A percentile compares a stretch with the other conserved stretches of the same genome.
Conservation (phyloP, 768 basidiomycete genomes). For the Panaeolus papilionaceus region DNA sequence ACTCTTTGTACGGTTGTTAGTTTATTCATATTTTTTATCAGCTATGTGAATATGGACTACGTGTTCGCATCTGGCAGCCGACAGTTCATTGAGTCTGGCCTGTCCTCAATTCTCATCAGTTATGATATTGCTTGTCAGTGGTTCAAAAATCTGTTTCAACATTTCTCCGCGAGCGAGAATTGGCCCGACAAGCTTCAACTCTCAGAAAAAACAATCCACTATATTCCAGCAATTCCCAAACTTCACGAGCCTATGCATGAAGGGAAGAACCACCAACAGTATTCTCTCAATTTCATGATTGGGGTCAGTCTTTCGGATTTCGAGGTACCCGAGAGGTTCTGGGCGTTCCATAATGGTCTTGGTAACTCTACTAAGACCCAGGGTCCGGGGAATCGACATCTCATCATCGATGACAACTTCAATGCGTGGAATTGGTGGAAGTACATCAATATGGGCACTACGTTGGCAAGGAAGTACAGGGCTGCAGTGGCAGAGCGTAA, state of each 20-base stretch:
- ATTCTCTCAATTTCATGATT: constrained; percentile 34
- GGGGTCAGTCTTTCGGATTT: constrained; percentile 37
- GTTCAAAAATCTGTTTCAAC: constrained; percentile 13
- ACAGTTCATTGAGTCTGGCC: neutral
- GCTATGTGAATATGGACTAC: constrained; percentile 16
- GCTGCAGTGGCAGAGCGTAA: constrained; percentile 23
- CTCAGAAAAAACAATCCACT: neutral
- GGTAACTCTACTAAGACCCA: constrained; percentile 41
- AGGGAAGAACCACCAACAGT: constrained; percentile 35
- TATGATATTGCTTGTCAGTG: constrained; percentile 23
- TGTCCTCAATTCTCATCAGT: constrained; percentile 12
- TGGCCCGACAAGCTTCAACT: constrained; percentile 17
- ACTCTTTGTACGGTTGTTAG: neutral
- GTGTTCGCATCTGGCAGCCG: neutral
- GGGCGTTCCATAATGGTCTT: constrained; percentile 35
- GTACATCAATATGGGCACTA: constrained; percentile 18
- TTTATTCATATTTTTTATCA: neutral
- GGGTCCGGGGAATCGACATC: constrained; percentile 35
- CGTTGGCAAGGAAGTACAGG: constrained; percentile 17
- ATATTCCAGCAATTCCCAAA: constrained; percentile 10
- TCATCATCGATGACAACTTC: constrained; percentile 41
- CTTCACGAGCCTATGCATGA: constrained; percentile 20
- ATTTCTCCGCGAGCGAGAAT: constrained; percentile 17
- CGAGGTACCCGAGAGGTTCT: constrained; percentile 39
- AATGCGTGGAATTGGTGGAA: constrained; percentile 38